Percentiles rank a stretch among this genome's conserved stretches.
phyloP scores from a whole-genome alignment of 78 protist species.

The Dictyostelium purpureum region DNA sequence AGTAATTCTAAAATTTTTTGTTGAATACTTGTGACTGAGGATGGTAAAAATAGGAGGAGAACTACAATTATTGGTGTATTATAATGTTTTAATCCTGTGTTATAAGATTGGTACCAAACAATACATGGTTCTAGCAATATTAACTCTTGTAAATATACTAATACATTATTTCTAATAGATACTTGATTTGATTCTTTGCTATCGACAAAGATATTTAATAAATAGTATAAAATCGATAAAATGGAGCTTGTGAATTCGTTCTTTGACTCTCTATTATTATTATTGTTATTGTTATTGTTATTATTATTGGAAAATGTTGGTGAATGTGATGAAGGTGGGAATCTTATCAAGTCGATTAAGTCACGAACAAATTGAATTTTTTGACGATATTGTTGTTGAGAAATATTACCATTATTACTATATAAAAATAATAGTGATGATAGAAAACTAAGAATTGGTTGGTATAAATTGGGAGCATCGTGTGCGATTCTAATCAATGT shows the following conservation, averaged over 20 bases:
- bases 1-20: neutral
- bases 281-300: no score
- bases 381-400: neutral
- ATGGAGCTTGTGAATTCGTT: neutral
- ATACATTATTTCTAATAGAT: neutral
- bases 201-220: neutral
- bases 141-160: neutral
- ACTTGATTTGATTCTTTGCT: neutral
- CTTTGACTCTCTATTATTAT: neutral
- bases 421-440: neutral
- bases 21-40: constrained; percentile 2
- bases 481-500: neutral
- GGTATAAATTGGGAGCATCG: neutral
- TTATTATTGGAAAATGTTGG: no score
- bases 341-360: constrained; percentile 32
- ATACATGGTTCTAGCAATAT: neutral
- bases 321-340: neutral
- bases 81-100: neutral
- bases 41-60: neutral
- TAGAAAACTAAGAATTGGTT: neutral
- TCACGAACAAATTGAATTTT: neutral
- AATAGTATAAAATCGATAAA: neutral
- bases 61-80: constrained; percentile 19
- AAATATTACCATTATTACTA: neutral
- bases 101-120: neutral